Evolutionary conservation across 805 yeast genomes (phyloP), one percentile per base, ranked within the genome.

Genomic region (Wickerhamomyces ciferrii): DNA sequence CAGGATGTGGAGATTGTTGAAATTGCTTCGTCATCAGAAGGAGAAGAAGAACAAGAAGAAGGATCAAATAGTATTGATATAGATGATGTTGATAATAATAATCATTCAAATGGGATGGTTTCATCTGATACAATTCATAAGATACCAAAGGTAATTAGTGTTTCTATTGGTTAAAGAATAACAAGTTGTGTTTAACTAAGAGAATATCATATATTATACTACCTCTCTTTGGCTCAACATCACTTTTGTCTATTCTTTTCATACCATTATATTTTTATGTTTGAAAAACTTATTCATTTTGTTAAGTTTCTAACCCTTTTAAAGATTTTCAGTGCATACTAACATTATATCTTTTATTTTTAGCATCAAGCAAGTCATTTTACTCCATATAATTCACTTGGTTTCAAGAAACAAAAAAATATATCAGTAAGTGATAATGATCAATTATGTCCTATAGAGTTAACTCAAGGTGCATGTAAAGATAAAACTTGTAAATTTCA

Each of bases 111-210:
- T 7, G 23, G 37, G 11, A 32, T 17, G 31, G 25, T 27, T 39
- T 21, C 32, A 6, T 6, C 20, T 25, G 56, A 55, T 13, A 58
- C 59, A 6, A 55, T 55, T 20, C 58, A 54, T 27, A 54, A 50
- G 31, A 53, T 53, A 2, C 53, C 59, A 44, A 59, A 57, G 60
- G 62, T 57, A 59, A 57, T 49, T 51, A 50, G 37, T 15, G 19
- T 15, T 18, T 6, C 18, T 11, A 15, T 11, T 13, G 4, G 11
- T n/a, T 15, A 18, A 17, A 5, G 4, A 10, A 35, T 14, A 11
- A 13, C 32, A 27, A 20, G 14, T 20, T 42, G 19, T 13, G 37
- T 39, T 29, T 29, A 14, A 11, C 14, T 8, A 27, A 14, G 11
- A 10, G 31, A 29, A 29, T 29, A 29, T 29, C 15, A 29, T 29